Evolutionary conservation across 169 alveolate genomes (phyloP), one percentile per base, ranked within the genome.

Genomic region (Plasmodium fragile): DNA sequence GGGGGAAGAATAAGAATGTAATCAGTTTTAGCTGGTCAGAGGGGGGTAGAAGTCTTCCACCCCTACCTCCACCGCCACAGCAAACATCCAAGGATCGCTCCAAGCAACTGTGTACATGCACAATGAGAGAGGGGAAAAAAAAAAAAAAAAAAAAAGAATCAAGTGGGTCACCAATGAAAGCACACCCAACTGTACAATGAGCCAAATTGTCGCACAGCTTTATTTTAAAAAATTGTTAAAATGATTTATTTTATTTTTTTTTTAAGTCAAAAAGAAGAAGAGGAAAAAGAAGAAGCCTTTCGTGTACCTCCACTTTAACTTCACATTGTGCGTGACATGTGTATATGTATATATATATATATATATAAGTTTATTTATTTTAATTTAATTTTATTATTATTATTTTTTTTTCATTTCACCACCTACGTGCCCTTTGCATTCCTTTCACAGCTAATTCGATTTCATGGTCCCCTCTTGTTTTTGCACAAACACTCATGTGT

Each of bases 301-400:
- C 75, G 75, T 65, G 75, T 65, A 8, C 75, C 18, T 65, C 30
- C 13, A 25, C 7, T 18, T 65, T n/a, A 65, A 4, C 34, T 65
- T 65, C 75, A 65, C 36, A 25, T 65, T 65, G 75, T 65, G 75
- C 36, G 75, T 65, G 75, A 65, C 75, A 65, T 65, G 22, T 49
- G 59, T 49, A 49, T 49, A 16, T 49, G 59, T 16, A 49, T 22
- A 65, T 65, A 10, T 18, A 28, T 65, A 65, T 65, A 8, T 25
- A 1, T 28, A 0, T 65, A 4, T 65, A n/a, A n/a, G n/a, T n/a
- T n/a, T n/a, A n/a, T n/a, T n/a, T n/a, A n/a, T n/a, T n/a, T n/a
- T n/a, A n/a, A n/a, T n/a, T n/a, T n/a, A n/a, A n/a, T n/a, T n/a
- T 16, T 55, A 16, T 22, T 65, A 8, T 25, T 18, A 22, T 3